Evolutionary conservation across 2,329 filamentous ascomycete genomes (phyloP), one percentile per base, ranked within the genome.

Genomic region (Exophiala dermatitidis): DNA sequence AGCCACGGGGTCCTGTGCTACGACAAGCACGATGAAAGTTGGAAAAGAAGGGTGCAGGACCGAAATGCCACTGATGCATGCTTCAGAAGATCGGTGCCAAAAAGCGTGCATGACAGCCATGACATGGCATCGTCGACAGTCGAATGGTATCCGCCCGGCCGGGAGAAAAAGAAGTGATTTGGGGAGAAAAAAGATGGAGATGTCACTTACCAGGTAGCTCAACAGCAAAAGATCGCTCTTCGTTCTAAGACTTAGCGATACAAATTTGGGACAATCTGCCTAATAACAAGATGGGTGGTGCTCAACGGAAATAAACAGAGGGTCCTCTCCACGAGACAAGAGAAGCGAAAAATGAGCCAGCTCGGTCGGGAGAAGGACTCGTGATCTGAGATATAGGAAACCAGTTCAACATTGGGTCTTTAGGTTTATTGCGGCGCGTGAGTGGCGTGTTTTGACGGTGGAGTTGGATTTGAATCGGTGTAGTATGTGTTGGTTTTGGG

Each of bases 1-100:
- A 49, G 45, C 56, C 52, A 58, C 53, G 56, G 53, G 53, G 29
- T 51, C 41, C 28, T 58, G 56, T 58, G 53, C 56, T 42, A 55
- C 56, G 38, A 49, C 38, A 30, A 42, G 47, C 44, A 50, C 49
- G 32, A 33, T 31, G 33, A 47, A 10, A 53, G 46, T n/a, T 40
- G 19, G 52, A 49, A 12, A 47, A 32, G 12, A 34, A 43, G 44
- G 50, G 53, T 54, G 56, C 56, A 58, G 44, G 48, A 58, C 52
- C 56, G 50, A 58, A 44, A 55, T 53, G 56, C 53, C 56, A 58
- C 8, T 45, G 41, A 38, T 53, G 53, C 53, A 53, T 45, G 12
- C 36, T 41, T 53, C 43, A 45, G 50, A 53, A 41, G 52, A 58
- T 45, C 49, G 29, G 44, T 51, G 56, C 49, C 56, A 58, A 46